Conservation (phyloP, 2,329 filamentous ascomycete genomes). For the Colletotrichum navitas region DNA sequence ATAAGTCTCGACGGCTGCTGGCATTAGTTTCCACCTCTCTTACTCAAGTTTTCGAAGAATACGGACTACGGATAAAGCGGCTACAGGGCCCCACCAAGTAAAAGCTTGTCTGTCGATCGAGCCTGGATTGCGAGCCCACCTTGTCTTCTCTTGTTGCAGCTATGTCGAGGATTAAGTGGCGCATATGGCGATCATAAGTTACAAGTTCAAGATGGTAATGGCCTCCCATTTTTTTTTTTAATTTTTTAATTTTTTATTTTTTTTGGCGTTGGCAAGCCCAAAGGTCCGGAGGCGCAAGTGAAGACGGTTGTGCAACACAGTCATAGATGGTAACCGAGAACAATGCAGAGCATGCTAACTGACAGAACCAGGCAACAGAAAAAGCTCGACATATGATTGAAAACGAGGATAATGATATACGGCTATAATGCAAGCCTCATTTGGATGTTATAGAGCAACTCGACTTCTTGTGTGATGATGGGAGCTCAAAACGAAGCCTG, state of each 20-base stretch:
- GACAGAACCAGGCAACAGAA: neutral
- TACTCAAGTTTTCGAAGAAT: neutral
- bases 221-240: neutral
- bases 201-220: neutral
- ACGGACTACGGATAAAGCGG: neutral
- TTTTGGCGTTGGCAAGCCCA: rapidly evolving
- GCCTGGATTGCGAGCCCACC: neutral
- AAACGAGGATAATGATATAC: neutral
- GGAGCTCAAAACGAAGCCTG: neutral
- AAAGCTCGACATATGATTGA: neutral
- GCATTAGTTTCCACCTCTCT: neutral
- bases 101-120: neutral
- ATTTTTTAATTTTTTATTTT: too few relatives aligned
- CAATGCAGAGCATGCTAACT: neutral
- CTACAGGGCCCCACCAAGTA: neutral
- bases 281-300: neutral
- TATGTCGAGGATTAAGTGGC: neutral
- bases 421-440: rapidly evolving
- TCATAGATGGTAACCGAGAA: neutral
- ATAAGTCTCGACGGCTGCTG: neutral
- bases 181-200: neutral
- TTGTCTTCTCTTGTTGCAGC: neutral
- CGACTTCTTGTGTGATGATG: neutral
- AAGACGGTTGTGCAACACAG: too few relatives aligned
- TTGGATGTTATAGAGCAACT: neutral